Evolutionary conservation across 352 stramenopile species (phyloP).

Genomic region (Globisporangium spinosum): DNA sequence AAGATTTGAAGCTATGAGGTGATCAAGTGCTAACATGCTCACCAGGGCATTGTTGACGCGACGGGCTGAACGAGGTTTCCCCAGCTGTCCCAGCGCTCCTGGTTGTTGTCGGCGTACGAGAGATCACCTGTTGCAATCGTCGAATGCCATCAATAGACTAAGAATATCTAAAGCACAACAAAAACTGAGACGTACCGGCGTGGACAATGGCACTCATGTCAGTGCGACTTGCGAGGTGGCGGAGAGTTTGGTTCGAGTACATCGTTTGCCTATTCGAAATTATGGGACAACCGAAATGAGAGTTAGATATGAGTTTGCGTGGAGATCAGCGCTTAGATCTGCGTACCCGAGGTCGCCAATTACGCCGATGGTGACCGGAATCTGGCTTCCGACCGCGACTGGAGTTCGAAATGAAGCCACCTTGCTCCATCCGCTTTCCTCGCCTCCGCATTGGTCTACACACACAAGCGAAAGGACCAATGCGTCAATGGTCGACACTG

Average conservation of each 20-base stretch:
- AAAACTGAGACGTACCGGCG: conserved; percentile 28
- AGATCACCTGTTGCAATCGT: conserved; percentile 62
- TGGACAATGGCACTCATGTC: conserved; percentile 64
- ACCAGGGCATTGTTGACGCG: conserved; percentile 56
- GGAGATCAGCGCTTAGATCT: neutral
- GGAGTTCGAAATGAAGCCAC: conserved; percentile 56
- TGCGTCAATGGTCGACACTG: neutral
- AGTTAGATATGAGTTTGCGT: neutral
- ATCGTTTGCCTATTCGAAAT: conserved; percentile 62
- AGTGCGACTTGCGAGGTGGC: conserved; percentile 43
- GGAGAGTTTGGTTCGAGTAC: conserved; percentile 83
- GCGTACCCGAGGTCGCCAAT: conserved; percentile 87
- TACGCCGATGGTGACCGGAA: conserved; percentile 74
- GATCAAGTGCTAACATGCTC: neutral
- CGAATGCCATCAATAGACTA: neutral
- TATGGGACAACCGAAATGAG: neutral
- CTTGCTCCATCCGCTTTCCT: conserved; percentile 42
- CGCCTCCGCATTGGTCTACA: conserved; percentile 59
- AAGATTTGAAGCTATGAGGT: neutral
- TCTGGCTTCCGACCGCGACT: conserved; percentile 37
- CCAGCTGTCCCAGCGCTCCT: conserved; percentile 88
- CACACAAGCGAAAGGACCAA: conserved; percentile 6
- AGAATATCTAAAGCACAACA: neutral
- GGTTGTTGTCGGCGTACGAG: conserved; percentile 86
- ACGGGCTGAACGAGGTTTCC: conserved; percentile 81